Evolutionary conservation across 73 alveolate species (phyloP).

Genomic region (Durusdinium trenchii): DNA sequence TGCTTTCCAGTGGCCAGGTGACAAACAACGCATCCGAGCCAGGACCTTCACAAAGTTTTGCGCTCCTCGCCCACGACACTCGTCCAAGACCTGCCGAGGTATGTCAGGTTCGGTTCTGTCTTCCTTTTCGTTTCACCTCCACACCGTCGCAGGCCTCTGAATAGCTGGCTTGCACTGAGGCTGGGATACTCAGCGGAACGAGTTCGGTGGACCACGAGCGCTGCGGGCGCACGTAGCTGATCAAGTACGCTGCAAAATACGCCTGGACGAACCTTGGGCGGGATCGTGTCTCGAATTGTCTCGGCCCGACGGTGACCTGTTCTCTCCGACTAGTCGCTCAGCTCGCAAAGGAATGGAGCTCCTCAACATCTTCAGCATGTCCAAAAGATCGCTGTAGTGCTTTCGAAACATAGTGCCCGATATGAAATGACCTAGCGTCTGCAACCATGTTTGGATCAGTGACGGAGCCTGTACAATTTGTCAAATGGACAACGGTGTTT

Average conservation of each 20-base stretch:
- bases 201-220: constrained; percentile 75
- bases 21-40: constrained; percentile 83
- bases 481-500: too few species aligned
- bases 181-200: constrained; percentile 63
- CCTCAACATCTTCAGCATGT: constrained; percentile 86
- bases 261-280: constrained; percentile 68
- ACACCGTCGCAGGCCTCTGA: constrained; percentile 15
- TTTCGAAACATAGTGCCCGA: constrained; percentile 82
- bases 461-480: not conserved
- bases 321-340: constrained; percentile 12
- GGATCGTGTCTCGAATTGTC: not conserved
- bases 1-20: not conserved
- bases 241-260: constrained; percentile 72
- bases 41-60: constrained; percentile 84
- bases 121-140: not conserved
- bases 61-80: constrained; percentile 90
- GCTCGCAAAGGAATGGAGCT: constrained; percentile 83
- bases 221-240: constrained; percentile 80
- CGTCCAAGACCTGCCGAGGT: constrained; percentile 49
- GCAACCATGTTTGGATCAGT: not conserved
- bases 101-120: not conserved
- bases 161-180: constrained; percentile 66
- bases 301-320: not conserved
- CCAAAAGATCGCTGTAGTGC: constrained; percentile 89
- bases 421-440: constrained; percentile 73